Evolutionary conservation across 2,329 filamentous ascomycete genomes (phyloP).

Genomic region (Ceratocystis ficicola): DNA sequence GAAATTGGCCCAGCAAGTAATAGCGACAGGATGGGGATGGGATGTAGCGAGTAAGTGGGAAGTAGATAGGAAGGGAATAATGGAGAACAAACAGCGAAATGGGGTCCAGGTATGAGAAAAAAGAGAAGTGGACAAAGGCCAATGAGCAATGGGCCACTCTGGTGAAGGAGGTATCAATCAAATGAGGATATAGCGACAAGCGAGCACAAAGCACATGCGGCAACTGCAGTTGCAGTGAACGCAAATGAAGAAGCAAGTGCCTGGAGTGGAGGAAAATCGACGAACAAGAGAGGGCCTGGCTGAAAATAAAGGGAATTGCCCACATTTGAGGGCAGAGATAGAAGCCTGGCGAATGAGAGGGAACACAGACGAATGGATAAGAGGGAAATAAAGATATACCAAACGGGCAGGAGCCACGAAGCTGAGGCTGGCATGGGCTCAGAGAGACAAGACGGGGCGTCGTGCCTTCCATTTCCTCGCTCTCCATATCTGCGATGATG

Average conservation of each 20-base stretch:
- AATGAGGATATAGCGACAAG: neutral
- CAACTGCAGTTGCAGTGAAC: neutral
- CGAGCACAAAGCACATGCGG: neutral
- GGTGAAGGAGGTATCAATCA: neutral
- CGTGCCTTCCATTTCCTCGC: too few species aligned
- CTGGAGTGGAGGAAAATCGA: constrained; percentile 1
- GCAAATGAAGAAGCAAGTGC: neutral
- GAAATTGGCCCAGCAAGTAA: too few species aligned
- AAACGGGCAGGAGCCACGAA: neutral
- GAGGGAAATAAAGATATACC: neutral
- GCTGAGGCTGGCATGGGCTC: neutral
- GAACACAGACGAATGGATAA: neutral
- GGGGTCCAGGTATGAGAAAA: neutral
- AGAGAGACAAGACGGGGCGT: neutral
- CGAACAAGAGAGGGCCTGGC: neutral
- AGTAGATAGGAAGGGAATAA: neutral
- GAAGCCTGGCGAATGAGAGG: constrained; percentile 1
- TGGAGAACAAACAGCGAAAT: neutral
- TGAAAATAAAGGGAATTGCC: neutral
- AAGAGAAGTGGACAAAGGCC: neutral
- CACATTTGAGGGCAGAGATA: constrained; percentile 2
- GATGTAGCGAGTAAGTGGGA: neutral
- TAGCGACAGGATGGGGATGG: neutral
- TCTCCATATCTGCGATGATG: neutral
- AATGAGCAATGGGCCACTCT: neutral